A percentile compares a stretch with the other conserved stretches of the same genome.
These are phyloP conservation scores for Termitomyces sp. DNA, from an alignment of 768 basidiomycete genomes.

Conservation along the genomic window DNA sequence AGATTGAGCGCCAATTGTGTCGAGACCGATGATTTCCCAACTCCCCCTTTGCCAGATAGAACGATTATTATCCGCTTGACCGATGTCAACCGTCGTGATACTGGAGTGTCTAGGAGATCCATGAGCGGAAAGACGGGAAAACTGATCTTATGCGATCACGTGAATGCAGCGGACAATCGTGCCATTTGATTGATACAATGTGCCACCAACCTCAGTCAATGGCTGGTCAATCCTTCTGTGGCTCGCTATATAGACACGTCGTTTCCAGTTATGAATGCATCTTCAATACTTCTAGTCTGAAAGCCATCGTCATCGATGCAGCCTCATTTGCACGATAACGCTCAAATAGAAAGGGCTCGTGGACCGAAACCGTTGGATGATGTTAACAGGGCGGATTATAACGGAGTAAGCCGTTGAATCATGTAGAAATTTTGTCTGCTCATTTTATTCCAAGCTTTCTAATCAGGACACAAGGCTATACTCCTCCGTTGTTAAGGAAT, in stretches of 20 bases:
- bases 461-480: background rate
- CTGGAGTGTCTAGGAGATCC: constrained; percentile 43
- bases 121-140: constrained; percentile 13
- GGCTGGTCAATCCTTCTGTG: background rate
- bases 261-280: background rate
- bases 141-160: background rate
- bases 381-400: background rate
- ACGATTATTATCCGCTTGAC: constrained; percentile 90
- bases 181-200: background rate
- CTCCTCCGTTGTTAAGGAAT: too few relatives aligned
- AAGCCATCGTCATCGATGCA: background rate
- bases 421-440: background rate
- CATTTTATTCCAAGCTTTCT: background rate
- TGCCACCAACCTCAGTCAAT: background rate
- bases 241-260: background rate
- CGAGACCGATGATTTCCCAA: constrained; percentile 96
- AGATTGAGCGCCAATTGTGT: constrained; percentile 89
- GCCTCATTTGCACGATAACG: background rate
- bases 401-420: background rate
- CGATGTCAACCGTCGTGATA: constrained; percentile 61
- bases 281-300: background rate
- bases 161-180: background rate
- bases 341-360: too few relatives aligned
- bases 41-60: constrained; percentile 95
- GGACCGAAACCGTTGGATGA: background rate